These are phyloP conservation scores for Calocybe gambosa DNA, from an alignment of 1,284 basidiomycete genomes.

Conservation along the genomic window DNA sequence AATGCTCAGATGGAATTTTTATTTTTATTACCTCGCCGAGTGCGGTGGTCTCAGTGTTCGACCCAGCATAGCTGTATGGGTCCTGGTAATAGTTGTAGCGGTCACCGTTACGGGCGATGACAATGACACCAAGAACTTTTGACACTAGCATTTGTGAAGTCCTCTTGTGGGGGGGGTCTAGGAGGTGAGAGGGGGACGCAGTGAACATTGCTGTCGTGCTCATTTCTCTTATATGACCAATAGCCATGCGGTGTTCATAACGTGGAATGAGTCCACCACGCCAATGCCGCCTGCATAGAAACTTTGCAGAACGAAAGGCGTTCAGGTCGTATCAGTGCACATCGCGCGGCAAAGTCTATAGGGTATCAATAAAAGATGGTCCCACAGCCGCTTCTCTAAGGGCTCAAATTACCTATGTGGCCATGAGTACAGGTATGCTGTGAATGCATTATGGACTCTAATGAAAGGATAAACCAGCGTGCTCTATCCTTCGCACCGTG, in stretches of 20 bases:
- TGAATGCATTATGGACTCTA: neutral
- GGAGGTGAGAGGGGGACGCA: slow-evolving; percentile 10
- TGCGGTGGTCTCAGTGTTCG: slow-evolving; percentile 75
- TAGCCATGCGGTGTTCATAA: slow-evolving; percentile 5
- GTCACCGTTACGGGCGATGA: slow-evolving; percentile 83
- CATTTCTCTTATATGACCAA: slow-evolving; percentile 9
- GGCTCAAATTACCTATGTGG: neutral
- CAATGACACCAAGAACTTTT: slow-evolving; percentile 73
- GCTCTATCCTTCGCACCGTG: neutral
- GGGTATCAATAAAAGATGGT: neutral
- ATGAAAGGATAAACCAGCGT: slow-evolving; percentile 4
- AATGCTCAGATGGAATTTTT: slow-evolving; percentile 17
- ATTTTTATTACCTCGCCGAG: slow-evolving; percentile 78
- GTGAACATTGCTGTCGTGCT: neutral
- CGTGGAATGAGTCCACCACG: slow-evolving; percentile 13
- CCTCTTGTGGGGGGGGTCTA: slow-evolving; percentile 14
- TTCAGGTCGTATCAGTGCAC: neutral
- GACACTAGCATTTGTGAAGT: slow-evolving; percentile 43
- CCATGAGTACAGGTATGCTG: slow-evolving; percentile 1
- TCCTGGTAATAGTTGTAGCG: slow-evolving; percentile 66
- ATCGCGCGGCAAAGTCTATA: neutral
- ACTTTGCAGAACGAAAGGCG: slow-evolving; percentile 7
- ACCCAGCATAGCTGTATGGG: slow-evolving; percentile 61
- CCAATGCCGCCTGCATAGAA: slow-evolving; percentile 8
- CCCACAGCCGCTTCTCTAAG: neutral